Base-by-base conservation (phyloP, 139 green algal species). In the Chlamydomonas applanata region DNA sequence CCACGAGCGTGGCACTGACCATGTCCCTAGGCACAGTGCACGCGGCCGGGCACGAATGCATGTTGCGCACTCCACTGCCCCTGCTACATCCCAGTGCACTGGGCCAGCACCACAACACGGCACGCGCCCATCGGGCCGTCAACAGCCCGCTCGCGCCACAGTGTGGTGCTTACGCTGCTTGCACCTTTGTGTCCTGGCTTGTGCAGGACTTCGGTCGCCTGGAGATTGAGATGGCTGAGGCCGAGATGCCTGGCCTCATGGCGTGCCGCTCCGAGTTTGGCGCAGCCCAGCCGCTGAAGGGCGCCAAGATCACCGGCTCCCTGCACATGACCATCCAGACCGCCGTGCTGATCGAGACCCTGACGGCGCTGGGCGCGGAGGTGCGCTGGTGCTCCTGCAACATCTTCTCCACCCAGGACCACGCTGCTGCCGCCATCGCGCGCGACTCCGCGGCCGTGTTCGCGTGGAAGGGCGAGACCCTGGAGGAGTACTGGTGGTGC, bases 401-500 rank as follows among this genome's bases (percentile, higher is more conserved):
- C 93, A 99, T 99, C 84, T 99, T 99, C 92, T 96, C 88, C 85
- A 99, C 96, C 19, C 91, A 94, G 77, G 96, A 99, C 87, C 96
- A 99, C 86, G 96, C 96, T 40, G 96, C 96, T 19, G 95, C 96
- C 9, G 96, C 93, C 52, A 93, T 99, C 46, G 96, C 96, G 13
- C 92, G 96, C 61, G 96, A 99, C 88, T 94, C 91, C 11, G 92
- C 90, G 22, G 83, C 94, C 19, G 93, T 98, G 27, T 99, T 99
- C 69, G 96, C 96, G 78, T 99, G 96, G 96, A 99, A 99, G 89
- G 96, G 95, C 68, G 96, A 98, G 96, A 98, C 96, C 4, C 89
- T 99, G 78, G 91, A 97, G 92, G 96, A 99, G 91, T 99, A 99
- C 93, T 99, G 96, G 96, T 99, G 96, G 96, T 99, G 96, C 94